Evolutionary conservation across 1,284 basidiomycete species (phyloP).

Genomic region (Leccinum subfulvum): DNA sequence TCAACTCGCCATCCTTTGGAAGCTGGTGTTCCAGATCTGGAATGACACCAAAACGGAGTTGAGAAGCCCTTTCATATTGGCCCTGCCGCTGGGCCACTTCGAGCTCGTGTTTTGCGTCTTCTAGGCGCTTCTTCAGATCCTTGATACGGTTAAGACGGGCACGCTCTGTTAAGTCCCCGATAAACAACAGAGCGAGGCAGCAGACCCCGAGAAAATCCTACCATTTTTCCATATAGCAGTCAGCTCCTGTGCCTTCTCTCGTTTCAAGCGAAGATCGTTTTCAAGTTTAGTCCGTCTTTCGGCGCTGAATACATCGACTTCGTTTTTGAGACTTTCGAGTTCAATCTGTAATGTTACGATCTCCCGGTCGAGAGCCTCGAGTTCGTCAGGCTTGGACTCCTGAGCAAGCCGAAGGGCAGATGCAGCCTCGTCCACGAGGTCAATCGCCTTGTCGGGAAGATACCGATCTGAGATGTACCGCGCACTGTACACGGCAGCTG

Average conservation of each 20-base stretch:
- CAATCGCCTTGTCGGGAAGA: slow-evolving; percentile 89
- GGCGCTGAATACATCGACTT: slow-evolving; percentile 78
- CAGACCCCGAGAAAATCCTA: slow-evolving; percentile 20
- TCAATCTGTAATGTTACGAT: slow-evolving; percentile 90
- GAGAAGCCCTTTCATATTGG: slow-evolving; percentile 79
- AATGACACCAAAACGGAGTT: slow-evolving; percentile 81
- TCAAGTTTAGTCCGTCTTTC: slow-evolving; percentile 74
- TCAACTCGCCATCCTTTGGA: slow-evolving; percentile 53
- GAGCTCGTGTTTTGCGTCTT: slow-evolving; percentile 81
- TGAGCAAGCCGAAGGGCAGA: slow-evolving; percentile 87
- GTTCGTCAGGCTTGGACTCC: slow-evolving; percentile 85
- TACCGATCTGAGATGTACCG: slow-evolving; percentile 86
- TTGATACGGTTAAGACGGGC: slow-evolving; percentile 76
- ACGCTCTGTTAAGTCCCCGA: slow-evolving; percentile 53
- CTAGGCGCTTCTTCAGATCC: slow-evolving; percentile 75
- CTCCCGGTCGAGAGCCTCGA: slow-evolving; percentile 81
- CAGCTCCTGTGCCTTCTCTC: slow-evolving; percentile 61
- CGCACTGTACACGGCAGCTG: slow-evolving; percentile 79
- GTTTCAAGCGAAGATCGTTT: slow-evolving; percentile 55
- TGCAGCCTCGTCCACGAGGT: slow-evolving; percentile 89
- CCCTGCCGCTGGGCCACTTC: slow-evolving; percentile 87
- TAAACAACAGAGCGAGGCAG: neutral
- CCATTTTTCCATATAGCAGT: slow-evolving; percentile 74
- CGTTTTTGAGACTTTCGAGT: slow-evolving; percentile 86
- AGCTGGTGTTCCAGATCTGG: slow-evolving; percentile 78